Conservation (phyloP, 495 filamentous ascomycete species). For the Annulohypoxylon maeteangense region DNA sequence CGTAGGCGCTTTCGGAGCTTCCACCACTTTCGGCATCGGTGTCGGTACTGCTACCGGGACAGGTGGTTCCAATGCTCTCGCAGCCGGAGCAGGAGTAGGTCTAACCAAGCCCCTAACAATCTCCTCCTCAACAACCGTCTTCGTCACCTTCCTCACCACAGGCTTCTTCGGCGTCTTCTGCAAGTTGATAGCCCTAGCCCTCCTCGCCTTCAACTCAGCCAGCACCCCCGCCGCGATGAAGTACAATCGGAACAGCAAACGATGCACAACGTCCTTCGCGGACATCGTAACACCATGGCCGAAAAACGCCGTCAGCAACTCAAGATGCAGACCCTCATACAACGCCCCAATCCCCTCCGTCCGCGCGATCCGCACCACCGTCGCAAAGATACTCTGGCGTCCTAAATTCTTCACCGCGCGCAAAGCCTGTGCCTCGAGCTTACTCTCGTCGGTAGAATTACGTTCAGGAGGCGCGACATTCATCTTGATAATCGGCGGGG, state of each 20-base stretch:
- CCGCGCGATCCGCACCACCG: slow-evolving; percentile 69
- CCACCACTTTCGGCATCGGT: background rate
- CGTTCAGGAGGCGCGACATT: slow-evolving; percentile 27
- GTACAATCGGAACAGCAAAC: slow-evolving; percentile 76
- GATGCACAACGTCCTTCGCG: slow-evolving; percentile 83
- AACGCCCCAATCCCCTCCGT: slow-evolving; percentile 75
- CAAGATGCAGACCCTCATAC: slow-evolving; percentile 80
- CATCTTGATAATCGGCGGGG: background rate
- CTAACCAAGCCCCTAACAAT: background rate
- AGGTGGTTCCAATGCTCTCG: background rate
- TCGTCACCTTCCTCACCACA: background rate
- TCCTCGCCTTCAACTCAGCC: slow-evolving; percentile 32
- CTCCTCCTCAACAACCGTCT: background rate
- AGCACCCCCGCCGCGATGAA: slow-evolving; percentile 57
- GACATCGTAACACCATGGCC: slow-evolving; percentile 91
- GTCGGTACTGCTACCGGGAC: background rate
- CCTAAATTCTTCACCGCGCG: slow-evolving; percentile 37
- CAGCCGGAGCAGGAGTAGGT: background rate
- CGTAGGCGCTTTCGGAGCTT: background rate
- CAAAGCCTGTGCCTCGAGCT: slow-evolving; percentile 12
- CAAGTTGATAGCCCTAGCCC: background rate
- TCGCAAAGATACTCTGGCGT: slow-evolving; percentile 67
- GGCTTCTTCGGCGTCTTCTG: background rate
- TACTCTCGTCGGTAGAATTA: slow-evolving; percentile 26
- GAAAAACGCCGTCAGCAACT: slow-evolving; percentile 87